Base-by-base conservation (phyloP, 2,329 filamentous ascomycete genomes). In the Pezicula rhizophila region DNA sequence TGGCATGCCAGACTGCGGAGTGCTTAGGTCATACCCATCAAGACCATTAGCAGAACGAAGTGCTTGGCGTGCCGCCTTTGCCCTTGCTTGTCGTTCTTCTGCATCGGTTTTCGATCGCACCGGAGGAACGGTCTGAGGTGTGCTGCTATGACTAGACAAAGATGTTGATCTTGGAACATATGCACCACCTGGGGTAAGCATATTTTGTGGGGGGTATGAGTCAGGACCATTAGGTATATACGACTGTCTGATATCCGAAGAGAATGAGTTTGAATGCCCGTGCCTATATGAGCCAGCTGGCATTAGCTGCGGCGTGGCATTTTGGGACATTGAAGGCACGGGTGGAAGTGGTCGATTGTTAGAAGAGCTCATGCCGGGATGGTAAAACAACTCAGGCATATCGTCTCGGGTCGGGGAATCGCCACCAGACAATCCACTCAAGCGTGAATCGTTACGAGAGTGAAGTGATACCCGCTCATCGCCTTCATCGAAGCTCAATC, bases 61-160 rank as follows among this genome's bases (percentile, higher is more conserved):
- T 8, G 73, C 65, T 42, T 77, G 76, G 46, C 77, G 73, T 62
- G 75, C 55, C 71, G 71, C 60, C 69, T 75, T 52, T 66, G 72
- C 55, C 78, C 76, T 65, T 72, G 66, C 61, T 79, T 75, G 78
- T 35, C 80, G 74, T 58, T 84, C 79, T 54, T 84, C 85, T 35
- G 95, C 87, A 35, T 99, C 93, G 8, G 93, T 99, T 68, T 95
- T 91, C 33, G 93, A 96, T 50, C 93, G 81, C 35, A 88, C 85
- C n/a, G 93, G 90, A 26, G 90, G 79, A 54, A 87, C 79, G 26
- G 92, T 78, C 50, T 84, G 79, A 31, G 91, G 90, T 7, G 87
- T 87, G 54, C 84, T 88, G 61, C 84, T 88, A 64, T 95, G 88
- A 54, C 82, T 89, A 3, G 87, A 84, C 49, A 97, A 69, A 26